Evolutionary conservation across 805 yeast species (phyloP), one percentile per base, ranked within the genome.

Genomic region (Kregervanrija delftensis): DNA sequence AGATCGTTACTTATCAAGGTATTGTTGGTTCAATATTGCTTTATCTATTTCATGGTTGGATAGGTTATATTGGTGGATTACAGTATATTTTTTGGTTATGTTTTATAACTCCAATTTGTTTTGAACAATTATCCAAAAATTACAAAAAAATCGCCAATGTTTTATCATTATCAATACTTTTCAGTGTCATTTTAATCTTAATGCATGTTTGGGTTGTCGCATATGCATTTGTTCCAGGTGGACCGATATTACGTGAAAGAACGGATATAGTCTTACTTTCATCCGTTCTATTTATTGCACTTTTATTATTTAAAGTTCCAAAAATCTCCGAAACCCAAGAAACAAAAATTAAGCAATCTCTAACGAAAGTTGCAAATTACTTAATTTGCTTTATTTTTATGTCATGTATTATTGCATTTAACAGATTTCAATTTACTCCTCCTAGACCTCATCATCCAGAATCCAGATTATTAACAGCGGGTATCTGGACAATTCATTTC

Each of bases 401-500:
- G 15, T 64, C 80, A 4, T 68, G 77, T 3, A 55, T 78, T 11
- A 71, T 84, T 42, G 73, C 81, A 11, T 72, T 79, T 45, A 58
- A 71, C 35, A 71, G 89, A 45, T 71, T 80, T 60, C 78, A 79
- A 53, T 71, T 79, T 46, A 67, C 65, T 12, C 80, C 79, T 31
- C 89, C 90, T 11, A 63, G 63, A 44, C 89, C 93, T 10, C 74
- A 77, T 54, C 84, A 81, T 55, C 81, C 88, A 11, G 72, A 72
- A n/a, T 73, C 86, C 2, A 76, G 81, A 53, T 62, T 86, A 4
- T 76, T 93, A 55, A 89, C 96, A 1, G 90, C 97, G 2, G 99
- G 98, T 61, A 90, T 93, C 49, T 93, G 99, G 99, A 91, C 98
- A 16, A 83, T 93, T 51, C 99, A 93, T 67, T 93, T 93, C 61